phyloP scores from a whole-genome alignment of 2,329 filamentous ascomycete genomes.

The Apiospora aurea region DNA sequence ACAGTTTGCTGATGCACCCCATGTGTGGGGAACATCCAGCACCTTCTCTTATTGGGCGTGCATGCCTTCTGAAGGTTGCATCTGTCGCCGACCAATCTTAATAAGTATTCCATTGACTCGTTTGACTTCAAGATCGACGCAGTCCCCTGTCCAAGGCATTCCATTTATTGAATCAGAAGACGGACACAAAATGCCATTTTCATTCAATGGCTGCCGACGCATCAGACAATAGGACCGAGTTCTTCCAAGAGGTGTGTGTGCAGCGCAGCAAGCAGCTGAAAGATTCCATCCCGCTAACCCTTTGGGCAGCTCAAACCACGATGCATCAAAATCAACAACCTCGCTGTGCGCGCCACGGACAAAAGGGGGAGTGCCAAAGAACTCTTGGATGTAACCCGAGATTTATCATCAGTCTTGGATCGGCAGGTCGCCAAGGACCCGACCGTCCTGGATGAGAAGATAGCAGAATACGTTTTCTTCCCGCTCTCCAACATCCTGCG shows the following conservation, averaged over 20 bases:
- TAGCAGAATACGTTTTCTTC: conserved; percentile 95
- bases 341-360: conserved; percentile 57
- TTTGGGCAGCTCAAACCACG: conserved; percentile 64
- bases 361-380: conserved; percentile 50
- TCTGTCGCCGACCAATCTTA: not conserved
- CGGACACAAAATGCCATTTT: not conserved
- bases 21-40: conserved; percentile 8
- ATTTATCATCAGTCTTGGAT: conserved; percentile 55
- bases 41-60: not conserved
- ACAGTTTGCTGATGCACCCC: conserved; percentile 11
- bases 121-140: not conserved
- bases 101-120: not conserved
- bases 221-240: conserved; percentile 37
- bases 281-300: conserved; percentile 26
- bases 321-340: conserved; percentile 66
- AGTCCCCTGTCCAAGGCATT: too few species aligned
- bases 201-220: conserved; percentile 22
- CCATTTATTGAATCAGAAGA: not conserved
- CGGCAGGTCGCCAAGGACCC: conserved; percentile 52
- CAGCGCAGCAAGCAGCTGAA: not conserved
- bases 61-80: not conserved
- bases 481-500: conserved; percentile 88
- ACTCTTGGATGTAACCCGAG: conserved; percentile 53
- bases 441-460: conserved; percentile 73
- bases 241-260: conserved; percentile 42